Percentiles rank a stretch among this genome's conserved stretches.
These are phyloP conservation scores for Lepiota brunneoincarnata DNA, from an alignment of 768 basidiomycete species.

Conservation along the genomic window DNA sequence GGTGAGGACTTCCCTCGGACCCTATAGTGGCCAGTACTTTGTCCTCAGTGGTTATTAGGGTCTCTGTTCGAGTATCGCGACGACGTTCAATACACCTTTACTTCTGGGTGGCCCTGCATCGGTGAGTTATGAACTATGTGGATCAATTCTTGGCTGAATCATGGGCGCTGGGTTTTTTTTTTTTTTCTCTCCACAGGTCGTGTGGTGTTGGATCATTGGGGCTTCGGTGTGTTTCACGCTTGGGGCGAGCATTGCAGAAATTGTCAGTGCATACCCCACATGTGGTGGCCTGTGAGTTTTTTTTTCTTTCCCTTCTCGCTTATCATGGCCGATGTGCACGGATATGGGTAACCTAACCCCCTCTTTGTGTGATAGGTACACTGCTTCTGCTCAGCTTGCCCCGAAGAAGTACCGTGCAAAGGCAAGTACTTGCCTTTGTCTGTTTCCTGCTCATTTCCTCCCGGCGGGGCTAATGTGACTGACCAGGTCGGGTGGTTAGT, in stretches of 20 bases:
- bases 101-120: constrained; percentile 68
- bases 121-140: constrained; percentile 30
- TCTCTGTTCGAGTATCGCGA: constrained; percentile 72
- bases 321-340: background rate
- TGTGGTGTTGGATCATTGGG: constrained; percentile 77
- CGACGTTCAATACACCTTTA: constrained; percentile 76
- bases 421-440: constrained; percentile 37
- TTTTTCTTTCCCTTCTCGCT: background rate
- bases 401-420: constrained; percentile 63
- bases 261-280: constrained; percentile 74
- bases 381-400: constrained; percentile 75
- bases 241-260: constrained; percentile 71
- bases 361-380: constrained; percentile 46
- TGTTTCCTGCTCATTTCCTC: background rate
- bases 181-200: constrained; percentile 33
- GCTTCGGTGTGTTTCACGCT: constrained; percentile 73
- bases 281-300: constrained; percentile 63
- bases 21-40: background rate
- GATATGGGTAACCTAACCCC: background rate
- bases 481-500: constrained; percentile 72
- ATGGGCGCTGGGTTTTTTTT: background rate
- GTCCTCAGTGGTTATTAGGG: constrained; percentile 35
- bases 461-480: constrained; percentile 6
- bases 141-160: background rate
- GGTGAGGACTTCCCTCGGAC: constrained; percentile 31